phyloP scores from a whole-genome alignment of 2,329 filamentous ascomycete genomes.

The Dactylellina cionopaga region DNA sequence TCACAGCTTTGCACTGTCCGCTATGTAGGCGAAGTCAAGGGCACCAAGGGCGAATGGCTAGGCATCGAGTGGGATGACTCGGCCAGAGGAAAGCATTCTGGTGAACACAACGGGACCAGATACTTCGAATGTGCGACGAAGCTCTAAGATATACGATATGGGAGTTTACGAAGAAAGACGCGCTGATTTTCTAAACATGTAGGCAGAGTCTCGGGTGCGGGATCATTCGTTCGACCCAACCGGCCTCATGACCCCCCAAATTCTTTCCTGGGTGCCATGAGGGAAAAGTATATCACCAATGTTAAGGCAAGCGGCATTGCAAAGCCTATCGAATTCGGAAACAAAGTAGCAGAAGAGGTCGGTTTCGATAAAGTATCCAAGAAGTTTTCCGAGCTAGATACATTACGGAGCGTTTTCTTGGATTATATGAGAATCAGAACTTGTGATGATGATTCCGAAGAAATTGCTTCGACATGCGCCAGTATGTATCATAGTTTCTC shows the following conservation, averaged over 20 bases:
- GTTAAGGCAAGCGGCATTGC: conserved; percentile 58
- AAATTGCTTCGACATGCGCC: conserved; percentile 68
- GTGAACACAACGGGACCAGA: conserved; percentile 77
- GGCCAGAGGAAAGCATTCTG: conserved; percentile 87
- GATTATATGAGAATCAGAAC: conserved; percentile 75
- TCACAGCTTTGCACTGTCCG: conserved; percentile 83
- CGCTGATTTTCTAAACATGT: conserved; percentile 58
- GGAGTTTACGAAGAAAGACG: conserved; percentile 26
- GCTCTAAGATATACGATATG: conserved; percentile 26
- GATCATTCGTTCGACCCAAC: conserved; percentile 85
- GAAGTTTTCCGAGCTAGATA: conserved; percentile 79
- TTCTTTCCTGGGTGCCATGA: conserved; percentile 81
- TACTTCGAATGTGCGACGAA: conserved; percentile 87
- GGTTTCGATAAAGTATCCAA: conserved; percentile 92
- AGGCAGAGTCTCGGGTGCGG: conserved; percentile 74
- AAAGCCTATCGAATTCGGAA: conserved; percentile 75
- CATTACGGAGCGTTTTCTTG: conserved; percentile 82
- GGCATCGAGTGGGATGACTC: conserved; percentile 97
- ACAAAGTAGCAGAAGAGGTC: conserved; percentile 89
- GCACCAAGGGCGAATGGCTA: conserved; percentile 82
- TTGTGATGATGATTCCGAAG: conserved; percentile 58
- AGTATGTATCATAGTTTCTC: conserved; percentile 56
- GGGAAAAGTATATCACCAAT: conserved; percentile 79
- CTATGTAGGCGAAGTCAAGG: conserved; percentile 79
- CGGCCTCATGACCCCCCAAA: conserved; percentile 74